Conservation (phyloP, 768 basidiomycete species). For the Naganishia antarctica region DNA sequence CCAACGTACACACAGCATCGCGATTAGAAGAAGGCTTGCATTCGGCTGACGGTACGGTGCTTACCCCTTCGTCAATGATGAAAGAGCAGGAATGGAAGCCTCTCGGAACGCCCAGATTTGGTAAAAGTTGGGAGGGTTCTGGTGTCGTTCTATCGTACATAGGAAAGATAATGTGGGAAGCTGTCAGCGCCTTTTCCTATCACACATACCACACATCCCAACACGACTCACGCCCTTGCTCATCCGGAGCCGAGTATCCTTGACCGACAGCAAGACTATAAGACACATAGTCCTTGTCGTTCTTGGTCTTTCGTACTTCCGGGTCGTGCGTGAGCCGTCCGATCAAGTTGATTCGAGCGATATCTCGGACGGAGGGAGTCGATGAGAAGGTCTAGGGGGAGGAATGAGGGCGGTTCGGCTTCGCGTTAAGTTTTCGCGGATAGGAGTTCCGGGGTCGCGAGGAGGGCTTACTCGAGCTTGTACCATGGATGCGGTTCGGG, state of each 20-base stretch:
- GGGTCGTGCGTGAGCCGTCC: constrained; percentile 14
- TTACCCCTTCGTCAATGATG: constrained; percentile 8
- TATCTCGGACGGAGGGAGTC: not conserved
- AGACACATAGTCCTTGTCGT: constrained; percentile 5
- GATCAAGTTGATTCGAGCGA: constrained; percentile 15
- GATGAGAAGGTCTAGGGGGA: constrained; percentile 16
- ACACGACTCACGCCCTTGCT: constrained; percentile 3
- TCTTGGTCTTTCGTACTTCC: constrained; percentile 19
- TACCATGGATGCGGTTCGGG: constrained; percentile 14
- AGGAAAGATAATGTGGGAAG: not conserved
- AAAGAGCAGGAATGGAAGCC: not conserved
- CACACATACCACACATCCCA: too few species aligned
- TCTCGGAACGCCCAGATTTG: constrained; percentile 18
- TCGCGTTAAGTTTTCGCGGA: not conserved
- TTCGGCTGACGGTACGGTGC: not conserved
- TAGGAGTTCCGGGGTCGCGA: not conserved
- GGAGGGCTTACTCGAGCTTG: constrained; percentile 13
- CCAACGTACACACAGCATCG: not conserved
- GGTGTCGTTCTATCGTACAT: not conserved
- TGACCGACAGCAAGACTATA: constrained; percentile 2
- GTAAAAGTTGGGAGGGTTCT: constrained; percentile 5
- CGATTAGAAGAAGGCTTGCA: not conserved
- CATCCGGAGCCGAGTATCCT: constrained; percentile 2
- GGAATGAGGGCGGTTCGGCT: not conserved
- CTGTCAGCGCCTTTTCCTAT: not conserved